Evolutionary conservation across 1,139 yeast species (phyloP), one percentile per base, ranked within the genome.

Genomic region (Blastobotrys apis): DNA sequence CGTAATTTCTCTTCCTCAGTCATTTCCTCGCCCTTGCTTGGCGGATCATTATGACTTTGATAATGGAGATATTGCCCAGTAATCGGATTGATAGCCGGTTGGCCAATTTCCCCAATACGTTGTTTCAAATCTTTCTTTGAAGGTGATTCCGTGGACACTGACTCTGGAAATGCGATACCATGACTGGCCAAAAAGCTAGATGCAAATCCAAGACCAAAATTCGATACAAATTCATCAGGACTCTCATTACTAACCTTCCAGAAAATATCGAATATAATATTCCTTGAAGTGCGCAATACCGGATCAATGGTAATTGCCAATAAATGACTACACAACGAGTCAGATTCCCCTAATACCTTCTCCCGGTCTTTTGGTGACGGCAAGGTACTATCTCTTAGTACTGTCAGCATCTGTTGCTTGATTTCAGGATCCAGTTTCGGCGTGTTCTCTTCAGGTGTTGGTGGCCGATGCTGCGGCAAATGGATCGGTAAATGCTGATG

Each of bases 1-100:
- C 58, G 57, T 48, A 75, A 78, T 54, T 77, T 76, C 51, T 77
- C 81, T 44, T 71, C 75, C n/a, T 67, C 69, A 1, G 76, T 67
- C 65, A 75, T 63, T 16, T 50, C 54, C 26, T 47, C 46, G 17
- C 20, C 35, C 10, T 25, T 23, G n/a, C 22, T 30, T 9, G 30
- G 38, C 23, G 46, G 32, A 23, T 37, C 13, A 12, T 19, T 29
- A 5, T 37, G 38, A 9, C 25, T 35, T 33, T 44, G 45, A 32
- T 27, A 34, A 22, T 36, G 30, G 21, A 46, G 33, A 30, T 41
- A 45, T 42, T 63, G 64, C 9, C 66, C 66, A 1, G 66, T 63
- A 23, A 63, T 47, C 9, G 64, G 63, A 41, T 62, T 58, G 20
- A 58, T 43, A 1, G 36, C 31, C 23, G 39, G 36, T 16, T 26